Evolutionary conservation across 202 grass and related monocot species (phyloP).

Genomic region (Bolboschoenoplectus hybrid): DNA sequence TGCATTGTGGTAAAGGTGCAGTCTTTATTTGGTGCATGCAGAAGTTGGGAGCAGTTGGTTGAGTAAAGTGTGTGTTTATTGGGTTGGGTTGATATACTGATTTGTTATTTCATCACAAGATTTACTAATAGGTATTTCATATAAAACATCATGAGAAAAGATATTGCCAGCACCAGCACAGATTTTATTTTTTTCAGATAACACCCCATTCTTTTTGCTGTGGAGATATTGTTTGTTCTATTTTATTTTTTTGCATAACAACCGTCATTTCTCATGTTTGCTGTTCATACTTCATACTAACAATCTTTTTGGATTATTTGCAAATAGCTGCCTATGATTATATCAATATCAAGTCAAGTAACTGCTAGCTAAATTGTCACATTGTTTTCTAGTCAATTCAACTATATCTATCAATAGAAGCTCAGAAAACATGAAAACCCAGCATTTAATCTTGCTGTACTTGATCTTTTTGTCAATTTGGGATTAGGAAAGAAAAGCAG

Average conservation of each 20-base stretch:
- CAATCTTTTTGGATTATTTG: background rate
- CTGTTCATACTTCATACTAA: background rate
- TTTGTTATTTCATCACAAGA: background rate
- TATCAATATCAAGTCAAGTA: background rate
- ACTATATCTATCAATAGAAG: background rate
- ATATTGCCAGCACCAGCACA: no score
- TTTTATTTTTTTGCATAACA: background rate
- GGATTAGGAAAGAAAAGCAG: background rate
- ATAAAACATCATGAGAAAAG: no score
- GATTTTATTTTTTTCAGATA: no score
- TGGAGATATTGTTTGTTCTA: background rate
- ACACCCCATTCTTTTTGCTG: background rate
- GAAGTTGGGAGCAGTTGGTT: background rate
- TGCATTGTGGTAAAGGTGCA: background rate
- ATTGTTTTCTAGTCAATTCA: background rate
- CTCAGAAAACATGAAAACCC: background rate
- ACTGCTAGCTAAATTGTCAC: background rate
- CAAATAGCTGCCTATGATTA: background rate
- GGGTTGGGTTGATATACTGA: background rate
- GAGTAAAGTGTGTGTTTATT: background rate
- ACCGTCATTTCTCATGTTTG: background rate
- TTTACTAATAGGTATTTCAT: background rate
- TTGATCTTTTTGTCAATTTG: background rate
- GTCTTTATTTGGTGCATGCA: slow-evolving; percentile 8
- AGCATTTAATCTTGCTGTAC: background rate